Conservation (phyloP, 1,284 basidiomycete genomes). For the Blastosporella zonata region DNA sequence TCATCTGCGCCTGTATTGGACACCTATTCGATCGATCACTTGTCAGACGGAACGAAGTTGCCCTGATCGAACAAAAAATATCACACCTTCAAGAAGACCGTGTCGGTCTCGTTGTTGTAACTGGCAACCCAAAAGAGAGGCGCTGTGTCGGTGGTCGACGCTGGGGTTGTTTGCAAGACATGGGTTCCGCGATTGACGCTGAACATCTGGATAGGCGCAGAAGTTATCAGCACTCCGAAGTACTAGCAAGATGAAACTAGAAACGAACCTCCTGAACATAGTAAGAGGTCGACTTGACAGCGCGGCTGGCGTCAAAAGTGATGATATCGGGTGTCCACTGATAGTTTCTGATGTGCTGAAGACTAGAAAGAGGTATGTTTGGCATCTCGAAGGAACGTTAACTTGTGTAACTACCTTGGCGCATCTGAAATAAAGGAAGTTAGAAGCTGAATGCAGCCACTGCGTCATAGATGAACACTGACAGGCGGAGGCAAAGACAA, state of each 20-base stretch:
- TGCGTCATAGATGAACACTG: conserved; percentile 7
- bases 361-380: conserved; percentile 16
- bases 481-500: conserved; percentile 37
- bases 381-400: not conserved
- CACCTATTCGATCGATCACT: conserved; percentile 21
- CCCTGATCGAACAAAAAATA: not conserved
- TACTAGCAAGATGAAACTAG: not conserved
- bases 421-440: conserved; percentile 23
- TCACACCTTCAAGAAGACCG: conserved; percentile 33
- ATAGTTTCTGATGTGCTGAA: conserved; percentile 34
- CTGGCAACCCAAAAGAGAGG: conserved; percentile 36
- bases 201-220: conserved; percentile 28
- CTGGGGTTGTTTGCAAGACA: conserved; percentile 30
- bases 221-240: not conserved
- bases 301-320: conserved; percentile 33
- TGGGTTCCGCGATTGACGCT: conserved; percentile 34
- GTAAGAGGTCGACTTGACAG: conserved; percentile 36
- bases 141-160: conserved; percentile 23
- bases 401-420: conserved; percentile 22
- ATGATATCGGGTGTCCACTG: conserved; percentile 44
- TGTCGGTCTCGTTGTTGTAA: conserved; percentile 30
- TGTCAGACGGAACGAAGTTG: not conserved
- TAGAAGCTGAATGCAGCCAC: not conserved
- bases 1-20: conserved; percentile 29
- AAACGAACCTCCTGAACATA: conserved; percentile 32